Evolutionary conservation across 106 monocot genomes (phyloP).

Genomic region (Cymbidium sinense): DNA sequence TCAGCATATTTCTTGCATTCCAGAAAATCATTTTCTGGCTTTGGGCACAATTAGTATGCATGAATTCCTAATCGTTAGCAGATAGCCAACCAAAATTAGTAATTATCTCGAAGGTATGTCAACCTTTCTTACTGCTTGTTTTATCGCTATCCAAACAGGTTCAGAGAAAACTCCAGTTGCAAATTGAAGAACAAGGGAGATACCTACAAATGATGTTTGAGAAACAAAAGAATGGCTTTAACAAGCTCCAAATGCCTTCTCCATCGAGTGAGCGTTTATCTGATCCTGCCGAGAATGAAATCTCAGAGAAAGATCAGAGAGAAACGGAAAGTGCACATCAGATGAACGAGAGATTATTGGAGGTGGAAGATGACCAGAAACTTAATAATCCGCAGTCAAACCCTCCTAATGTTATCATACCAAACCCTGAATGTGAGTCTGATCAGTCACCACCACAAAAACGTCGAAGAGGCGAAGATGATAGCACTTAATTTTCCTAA

Average conservation of each 20-base stretch:
- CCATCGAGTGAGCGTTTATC: not conserved
- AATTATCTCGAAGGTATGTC: no score
- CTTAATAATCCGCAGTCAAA: constrained; percentile 1
- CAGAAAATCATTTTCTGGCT: no score
- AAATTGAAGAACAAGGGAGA: constrained; percentile 44
- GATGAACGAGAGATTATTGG: not conserved
- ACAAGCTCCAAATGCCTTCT: constrained; percentile 1
- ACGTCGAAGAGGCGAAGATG: not conserved
- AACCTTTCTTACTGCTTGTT: not conserved
- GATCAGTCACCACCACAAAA: not conserved
- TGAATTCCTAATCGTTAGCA: no score
- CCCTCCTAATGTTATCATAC: not conserved
- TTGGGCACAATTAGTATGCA: no score
- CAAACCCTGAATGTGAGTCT: not conserved
- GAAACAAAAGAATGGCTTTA: constrained; percentile 24
- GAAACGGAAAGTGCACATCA: not conserved
- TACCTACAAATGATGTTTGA: constrained; percentile 43
- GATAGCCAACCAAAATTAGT: no score
- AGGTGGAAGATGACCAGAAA: constrained; percentile 9
- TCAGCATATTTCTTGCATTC: no score
- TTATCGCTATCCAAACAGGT: constrained; percentile 17
- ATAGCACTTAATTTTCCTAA: not conserved
- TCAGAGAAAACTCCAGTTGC: constrained; percentile 37
- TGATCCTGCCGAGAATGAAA: not conserved
- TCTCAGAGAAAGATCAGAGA: not conserved